phyloP scores from a whole-genome alignment of 2,329 filamentous ascomycete genomes.

The Colletotrichum somersetense region DNA sequence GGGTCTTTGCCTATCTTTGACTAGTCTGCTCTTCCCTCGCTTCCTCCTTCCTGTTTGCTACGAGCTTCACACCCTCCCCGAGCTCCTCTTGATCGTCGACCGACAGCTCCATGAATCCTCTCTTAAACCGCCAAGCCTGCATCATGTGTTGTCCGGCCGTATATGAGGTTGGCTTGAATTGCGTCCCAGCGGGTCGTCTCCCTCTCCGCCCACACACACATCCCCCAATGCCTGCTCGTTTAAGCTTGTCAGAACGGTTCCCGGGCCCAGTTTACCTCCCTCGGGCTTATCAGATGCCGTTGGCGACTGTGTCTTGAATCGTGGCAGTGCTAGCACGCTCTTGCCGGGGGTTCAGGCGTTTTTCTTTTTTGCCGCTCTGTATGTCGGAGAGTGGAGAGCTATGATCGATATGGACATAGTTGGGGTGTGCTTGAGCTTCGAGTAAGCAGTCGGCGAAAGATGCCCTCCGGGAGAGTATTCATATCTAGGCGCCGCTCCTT shows the following conservation, averaged over 20 bases:
- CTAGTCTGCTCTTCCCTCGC: conserved; percentile 18
- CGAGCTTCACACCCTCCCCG: conserved; percentile 11
- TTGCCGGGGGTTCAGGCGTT: conserved; percentile 7
- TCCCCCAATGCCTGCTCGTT: conserved; percentile 16
- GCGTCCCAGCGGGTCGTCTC: conserved; percentile 13
- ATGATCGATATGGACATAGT: conserved; percentile 12
- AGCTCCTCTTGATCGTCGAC: conserved; percentile 18
- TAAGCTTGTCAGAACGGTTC: conserved; percentile 30
- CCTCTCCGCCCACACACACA: conserved; percentile 32
- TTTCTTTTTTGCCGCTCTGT: conserved; percentile 1
- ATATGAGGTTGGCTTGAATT: conserved; percentile 22
- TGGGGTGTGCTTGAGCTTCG: neutral
- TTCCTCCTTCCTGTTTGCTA: conserved; percentile 25
- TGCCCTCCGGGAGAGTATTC: conserved; percentile 28
- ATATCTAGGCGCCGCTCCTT: conserved; percentile 36
- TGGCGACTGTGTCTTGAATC: conserved; percentile 24
- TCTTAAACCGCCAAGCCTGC: conserved; percentile 37
- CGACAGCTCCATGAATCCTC: conserved; percentile 10
- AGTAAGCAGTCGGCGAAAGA: conserved; percentile 28
- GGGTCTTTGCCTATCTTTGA: conserved; percentile 13
- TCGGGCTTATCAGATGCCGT: conserved; percentile 34
- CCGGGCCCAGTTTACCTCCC: conserved; percentile 18
- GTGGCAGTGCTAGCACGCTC: conserved; percentile 29
- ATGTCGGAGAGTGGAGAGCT: conserved; percentile 27
- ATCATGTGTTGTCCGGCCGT: conserved; percentile 34